A percentile compares a stretch with the other conserved stretches of the same genome.
Conservation (phyloP, 805 yeast species). For the Lipomyces sp. region DNA sequence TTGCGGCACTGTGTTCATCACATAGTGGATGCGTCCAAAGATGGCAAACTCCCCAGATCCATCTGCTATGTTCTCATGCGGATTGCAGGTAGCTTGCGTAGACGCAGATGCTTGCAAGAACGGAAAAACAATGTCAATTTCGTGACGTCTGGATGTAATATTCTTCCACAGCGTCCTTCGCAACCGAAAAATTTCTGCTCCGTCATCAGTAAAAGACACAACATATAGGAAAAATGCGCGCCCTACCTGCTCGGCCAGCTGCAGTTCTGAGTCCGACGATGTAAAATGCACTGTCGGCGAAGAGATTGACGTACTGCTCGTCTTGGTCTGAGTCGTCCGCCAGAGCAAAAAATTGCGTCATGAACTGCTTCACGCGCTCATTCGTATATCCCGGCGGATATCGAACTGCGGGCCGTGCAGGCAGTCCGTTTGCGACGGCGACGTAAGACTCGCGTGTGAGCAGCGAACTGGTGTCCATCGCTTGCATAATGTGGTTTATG, state of each 20-base stretch:
- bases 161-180: conserved; percentile 8
- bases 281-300: conserved; percentile 23
- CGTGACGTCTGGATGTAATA: conserved; percentile 13
- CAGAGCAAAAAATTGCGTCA: conserved; percentile 14
- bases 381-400: conserved; percentile 18
- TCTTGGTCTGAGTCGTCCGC: conserved; percentile 17
- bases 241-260: conserved; percentile 22
- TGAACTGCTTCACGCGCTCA: conserved; percentile 19
- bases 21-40: conserved; percentile 24
- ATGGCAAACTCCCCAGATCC: conserved; percentile 18
- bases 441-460: neutral
- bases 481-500: neutral
- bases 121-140: conserved; percentile 23
- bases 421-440: neutral
- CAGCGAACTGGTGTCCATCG: conserved; percentile 3
- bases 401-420: conserved; percentile 8
- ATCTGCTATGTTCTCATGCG: neutral
- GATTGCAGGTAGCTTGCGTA: neutral
- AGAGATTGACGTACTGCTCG: conserved; percentile 19
- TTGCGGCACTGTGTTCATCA: conserved; percentile 7
- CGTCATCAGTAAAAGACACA: neutral
- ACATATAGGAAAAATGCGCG: neutral
- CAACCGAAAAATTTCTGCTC: conserved; percentile 13
- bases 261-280: conserved; percentile 22
- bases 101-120: neutral